Conservation (phyloP, 371 early-diverging fungal species). For the Actinomucor elegans region DNA sequence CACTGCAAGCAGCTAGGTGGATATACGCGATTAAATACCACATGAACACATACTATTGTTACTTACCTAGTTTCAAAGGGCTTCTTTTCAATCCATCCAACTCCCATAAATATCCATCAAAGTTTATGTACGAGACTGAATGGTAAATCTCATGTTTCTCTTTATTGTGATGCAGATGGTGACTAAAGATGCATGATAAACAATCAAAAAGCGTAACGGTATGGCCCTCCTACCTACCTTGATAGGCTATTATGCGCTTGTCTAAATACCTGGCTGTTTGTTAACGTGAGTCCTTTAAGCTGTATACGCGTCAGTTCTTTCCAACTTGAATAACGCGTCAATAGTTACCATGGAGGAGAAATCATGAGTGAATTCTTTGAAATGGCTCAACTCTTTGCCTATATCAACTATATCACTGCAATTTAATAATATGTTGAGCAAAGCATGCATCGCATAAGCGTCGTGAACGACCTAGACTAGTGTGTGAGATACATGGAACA, state of each 20-base stretch:
- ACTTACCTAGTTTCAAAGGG: constrained; percentile 34
- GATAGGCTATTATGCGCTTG: constrained; percentile 14
- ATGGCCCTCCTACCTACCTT: neutral
- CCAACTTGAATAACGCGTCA: neutral
- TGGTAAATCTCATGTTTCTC: constrained; percentile 28
- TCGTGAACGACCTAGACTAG: constrained; percentile 23
- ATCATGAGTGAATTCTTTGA: constrained; percentile 34
- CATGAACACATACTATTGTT: neutral
- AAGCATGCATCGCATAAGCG: constrained; percentile 74
- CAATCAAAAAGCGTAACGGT: neutral
- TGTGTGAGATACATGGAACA: constrained; percentile 20
- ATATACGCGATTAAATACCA: too few relatives aligned
- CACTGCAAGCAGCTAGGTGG: constrained; percentile 13
- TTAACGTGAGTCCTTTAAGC: constrained; percentile 10
- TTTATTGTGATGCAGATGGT: too few relatives aligned
- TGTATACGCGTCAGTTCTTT: neutral
- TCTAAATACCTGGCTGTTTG: constrained; percentile 12
- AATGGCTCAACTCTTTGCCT: constrained; percentile 27
- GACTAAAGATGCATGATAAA: neutral
- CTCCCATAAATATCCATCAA: constrained; percentile 46
- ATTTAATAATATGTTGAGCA: constrained; percentile 72
- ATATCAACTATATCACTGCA: constrained; percentile 26
- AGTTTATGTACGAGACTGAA: constrained; percentile 33
- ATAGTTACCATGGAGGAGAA: constrained; percentile 31
- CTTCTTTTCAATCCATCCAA: constrained; percentile 46